A percentile compares a stretch with the other conserved stretches of the same genome.
These are phyloP conservation scores for Botrytis cinerea DNA, from an alignment of 2,329 filamentous ascomycete species.

Conservation along the genomic window DNA sequence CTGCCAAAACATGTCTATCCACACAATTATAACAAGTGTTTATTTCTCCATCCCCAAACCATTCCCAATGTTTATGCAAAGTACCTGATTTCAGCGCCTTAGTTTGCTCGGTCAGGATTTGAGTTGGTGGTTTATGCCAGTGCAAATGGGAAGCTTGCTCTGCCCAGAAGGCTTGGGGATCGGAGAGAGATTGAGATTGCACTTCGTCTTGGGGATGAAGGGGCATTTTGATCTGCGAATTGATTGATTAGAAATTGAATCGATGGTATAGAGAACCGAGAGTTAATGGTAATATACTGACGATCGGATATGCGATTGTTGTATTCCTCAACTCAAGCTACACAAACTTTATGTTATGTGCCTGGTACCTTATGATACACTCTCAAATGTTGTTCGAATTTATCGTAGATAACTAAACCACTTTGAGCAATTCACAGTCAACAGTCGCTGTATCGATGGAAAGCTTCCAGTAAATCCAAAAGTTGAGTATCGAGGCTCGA, in stretches of 20 bases:
- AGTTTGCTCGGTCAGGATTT: slow-evolving; percentile 58
- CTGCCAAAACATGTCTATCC: slow-evolving; percentile 80
- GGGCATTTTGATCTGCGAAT: slow-evolving; percentile 30
- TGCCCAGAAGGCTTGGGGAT: slow-evolving; percentile 74
- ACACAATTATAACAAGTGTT: slow-evolving; percentile 91
- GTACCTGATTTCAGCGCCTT: slow-evolving; percentile 64
- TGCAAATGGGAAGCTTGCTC: slow-evolving; percentile 72
- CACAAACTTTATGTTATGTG: neutral
- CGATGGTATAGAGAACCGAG: neutral
- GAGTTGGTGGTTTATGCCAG: slow-evolving; percentile 77
- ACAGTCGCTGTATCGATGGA: neutral
- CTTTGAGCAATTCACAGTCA: neutral
- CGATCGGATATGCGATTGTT: neutral
- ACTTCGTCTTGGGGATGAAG: slow-evolving; percentile 42
- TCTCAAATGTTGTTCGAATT: neutral
- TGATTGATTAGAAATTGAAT: neutral
- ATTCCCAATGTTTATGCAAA: slow-evolving; percentile 78
- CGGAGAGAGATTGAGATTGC: slow-evolving; percentile 56
- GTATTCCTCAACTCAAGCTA: neutral
- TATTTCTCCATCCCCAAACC: slow-evolving; percentile 88
- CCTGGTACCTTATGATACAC: neutral
- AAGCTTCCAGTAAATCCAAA: neutral
- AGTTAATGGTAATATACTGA: neutral
- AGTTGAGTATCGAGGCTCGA: neutral
- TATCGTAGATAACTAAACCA: neutral